Percentiles rank a stretch among this genome's conserved stretches.
Conservation (phyloP, 176 grass and related monocot species). For the Avena insularis region DNA sequence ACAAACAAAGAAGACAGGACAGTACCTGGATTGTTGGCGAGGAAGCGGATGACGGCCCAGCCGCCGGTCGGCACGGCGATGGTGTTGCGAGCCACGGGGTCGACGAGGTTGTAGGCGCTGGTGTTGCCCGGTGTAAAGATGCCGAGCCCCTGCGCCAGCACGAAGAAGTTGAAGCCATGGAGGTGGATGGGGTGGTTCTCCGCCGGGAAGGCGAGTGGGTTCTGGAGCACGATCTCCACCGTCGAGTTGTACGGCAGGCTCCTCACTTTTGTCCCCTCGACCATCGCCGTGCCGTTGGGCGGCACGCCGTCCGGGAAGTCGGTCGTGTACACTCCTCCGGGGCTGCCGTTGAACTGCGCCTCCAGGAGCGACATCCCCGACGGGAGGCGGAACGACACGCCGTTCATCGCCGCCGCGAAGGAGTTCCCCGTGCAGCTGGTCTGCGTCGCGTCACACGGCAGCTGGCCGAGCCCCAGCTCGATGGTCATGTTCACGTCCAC, state of each 20-base stretch:
- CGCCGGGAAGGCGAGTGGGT: slow-evolving; percentile 47
- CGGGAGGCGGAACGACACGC: slow-evolving; percentile 69
- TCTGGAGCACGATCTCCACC: slow-evolving; percentile 87
- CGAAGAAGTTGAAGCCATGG: slow-evolving; percentile 90
- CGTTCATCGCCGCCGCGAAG: slow-evolving; percentile 72
- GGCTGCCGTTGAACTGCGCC: slow-evolving; percentile 39
- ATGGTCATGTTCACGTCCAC: slow-evolving; percentile 73
- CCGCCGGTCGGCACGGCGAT: slow-evolving; percentile 71
- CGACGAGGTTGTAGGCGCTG: slow-evolving; percentile 66
- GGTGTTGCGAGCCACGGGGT: slow-evolving; percentile 73
- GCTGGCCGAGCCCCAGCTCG: slow-evolving; percentile 49
- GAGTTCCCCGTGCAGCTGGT: slow-evolving; percentile 44
- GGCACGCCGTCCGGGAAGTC: slow-evolving; percentile 77
- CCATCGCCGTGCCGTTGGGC: slow-evolving; percentile 48
- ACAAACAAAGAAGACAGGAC: not conserved
- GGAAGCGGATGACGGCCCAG: slow-evolving; percentile 82
- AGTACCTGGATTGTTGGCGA: slow-evolving; percentile 74
- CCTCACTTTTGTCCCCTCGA: slow-evolving; percentile 57
- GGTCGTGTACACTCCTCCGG: slow-evolving; percentile 54
- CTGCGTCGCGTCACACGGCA: slow-evolving; percentile 56
- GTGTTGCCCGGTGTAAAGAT: slow-evolving; percentile 45
- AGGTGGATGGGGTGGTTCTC: slow-evolving; percentile 95
- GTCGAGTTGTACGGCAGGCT: slow-evolving; percentile 68
- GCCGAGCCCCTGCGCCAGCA: slow-evolving; percentile 70
- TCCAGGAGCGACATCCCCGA: slow-evolving; percentile 58